A percentile compares a stretch with the other conserved stretches of the same genome.
phyloP scores from a whole-genome alignment of 208 protist genomes.

The Trypanosoma melophagium region DNA sequence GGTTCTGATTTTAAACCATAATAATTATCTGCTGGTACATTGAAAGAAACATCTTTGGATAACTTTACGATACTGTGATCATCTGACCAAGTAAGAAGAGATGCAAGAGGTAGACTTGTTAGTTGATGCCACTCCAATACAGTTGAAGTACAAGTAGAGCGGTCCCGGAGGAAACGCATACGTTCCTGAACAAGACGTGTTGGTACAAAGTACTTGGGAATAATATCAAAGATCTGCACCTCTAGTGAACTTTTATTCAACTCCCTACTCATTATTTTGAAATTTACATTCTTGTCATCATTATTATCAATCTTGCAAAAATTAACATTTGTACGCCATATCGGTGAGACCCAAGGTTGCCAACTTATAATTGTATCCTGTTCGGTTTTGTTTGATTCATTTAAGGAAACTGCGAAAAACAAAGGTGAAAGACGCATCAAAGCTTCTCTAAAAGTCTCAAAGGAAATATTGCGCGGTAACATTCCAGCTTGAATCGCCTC shows the following conservation, averaged over 20 bases:
- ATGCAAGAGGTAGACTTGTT: neutral
- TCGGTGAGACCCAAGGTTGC: slow-evolving; percentile 26
- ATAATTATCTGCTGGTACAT: slow-evolving; percentile 5
- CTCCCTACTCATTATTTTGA: neutral
- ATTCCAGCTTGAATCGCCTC: slow-evolving; percentile 3
- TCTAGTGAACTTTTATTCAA: neutral
- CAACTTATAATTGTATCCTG: slow-evolving; percentile 10
- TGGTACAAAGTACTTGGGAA: slow-evolving; percentile 29
- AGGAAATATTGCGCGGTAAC: slow-evolving; percentile 12
- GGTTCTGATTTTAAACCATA: slow-evolving; percentile 13
- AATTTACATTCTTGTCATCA: neutral
- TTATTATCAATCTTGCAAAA: neutral
- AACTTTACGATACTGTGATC: slow-evolving; percentile 19
- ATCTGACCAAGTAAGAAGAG: slow-evolving; percentile 24
- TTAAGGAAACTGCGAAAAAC: slow-evolving; percentile 11
- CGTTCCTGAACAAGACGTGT: slow-evolving; percentile 11
- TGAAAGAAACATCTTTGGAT: neutral
- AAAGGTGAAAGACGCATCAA: slow-evolving; percentile 9
- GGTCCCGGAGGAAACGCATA: neutral
- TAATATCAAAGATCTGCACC: slow-evolving; percentile 12
- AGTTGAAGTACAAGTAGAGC: neutral
- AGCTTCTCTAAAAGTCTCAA: slow-evolving; percentile 13
- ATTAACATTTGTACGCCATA: neutral
- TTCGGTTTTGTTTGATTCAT: neutral
- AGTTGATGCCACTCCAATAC: slow-evolving; percentile 24